Percentiles rank a stretch among this genome's conserved stretches.
phyloP scores from a whole-genome alignment of 1,139 yeast genomes.

The Lodderomyces orthopsilosis region DNA sequence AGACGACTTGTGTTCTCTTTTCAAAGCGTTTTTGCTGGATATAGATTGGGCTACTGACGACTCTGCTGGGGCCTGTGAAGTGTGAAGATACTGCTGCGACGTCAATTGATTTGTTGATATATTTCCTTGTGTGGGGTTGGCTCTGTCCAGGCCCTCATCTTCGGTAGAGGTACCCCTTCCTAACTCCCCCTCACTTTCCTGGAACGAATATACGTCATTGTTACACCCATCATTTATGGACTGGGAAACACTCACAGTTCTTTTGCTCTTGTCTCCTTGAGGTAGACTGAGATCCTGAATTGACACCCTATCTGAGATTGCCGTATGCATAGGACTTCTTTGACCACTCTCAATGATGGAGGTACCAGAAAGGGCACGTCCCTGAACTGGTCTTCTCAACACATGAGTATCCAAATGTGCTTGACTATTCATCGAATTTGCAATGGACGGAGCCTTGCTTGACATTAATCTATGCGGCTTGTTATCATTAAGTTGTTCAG shows the following conservation, averaged over 20 bases:
- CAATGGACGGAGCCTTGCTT: constrained; percentile 16
- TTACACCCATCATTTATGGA: constrained; percentile 14
- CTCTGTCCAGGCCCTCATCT: constrained; percentile 22
- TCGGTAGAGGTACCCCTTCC: constrained; percentile 33
- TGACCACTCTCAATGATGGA: constrained; percentile 11
- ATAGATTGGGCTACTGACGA: constrained; percentile 16
- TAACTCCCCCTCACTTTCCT: constrained; percentile 29
- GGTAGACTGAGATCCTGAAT: not conserved
- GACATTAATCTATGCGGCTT: constrained; percentile 4
- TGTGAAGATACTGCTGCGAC: not conserved
- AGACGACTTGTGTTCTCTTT: constrained; percentile 28
- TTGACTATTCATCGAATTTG: constrained; percentile 23
- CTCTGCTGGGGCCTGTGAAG: constrained; percentile 5
- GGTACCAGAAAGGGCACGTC: constrained; percentile 12
- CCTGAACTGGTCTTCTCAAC: constrained; percentile 13
- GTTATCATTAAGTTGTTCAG: constrained; percentile 1
- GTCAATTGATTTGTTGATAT: not conserved
- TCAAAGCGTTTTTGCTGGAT: constrained; percentile 25
- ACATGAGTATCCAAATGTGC: constrained; percentile 17
- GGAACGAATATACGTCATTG: constrained; percentile 27
- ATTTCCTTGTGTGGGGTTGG: not conserved
- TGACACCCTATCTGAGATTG: constrained; percentile 3
- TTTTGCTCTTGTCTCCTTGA: not conserved
- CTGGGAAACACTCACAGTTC: constrained; percentile 9
- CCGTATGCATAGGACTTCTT: constrained; percentile 2